Percentiles rank a stretch among this genome's conserved stretches.
Evolutionary conservation across 2,329 filamentous ascomycete genomes (phyloP).

Genomic region (Ascosphaera acerosa): DNA sequence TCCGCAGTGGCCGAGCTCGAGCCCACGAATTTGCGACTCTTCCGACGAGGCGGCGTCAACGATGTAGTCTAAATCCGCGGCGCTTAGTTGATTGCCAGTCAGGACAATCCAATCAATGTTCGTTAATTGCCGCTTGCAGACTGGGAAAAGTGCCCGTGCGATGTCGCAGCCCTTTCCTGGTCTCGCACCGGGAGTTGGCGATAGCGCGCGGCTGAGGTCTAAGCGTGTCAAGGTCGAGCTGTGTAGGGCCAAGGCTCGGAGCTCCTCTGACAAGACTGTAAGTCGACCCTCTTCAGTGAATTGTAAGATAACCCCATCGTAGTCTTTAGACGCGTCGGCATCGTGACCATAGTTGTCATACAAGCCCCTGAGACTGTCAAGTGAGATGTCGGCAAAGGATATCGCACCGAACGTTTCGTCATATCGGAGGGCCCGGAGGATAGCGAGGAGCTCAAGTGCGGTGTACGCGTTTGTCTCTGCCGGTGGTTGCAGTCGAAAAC

Average conservation of each 20-base stretch:
- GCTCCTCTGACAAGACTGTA: constrained; percentile 40
- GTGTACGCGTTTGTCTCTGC: constrained; percentile 29
- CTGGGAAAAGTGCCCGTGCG: constrained; percentile 40
- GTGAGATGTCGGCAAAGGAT: constrained; percentile 37
- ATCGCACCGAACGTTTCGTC: constrained; percentile 43
- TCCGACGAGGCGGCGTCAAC: constrained; percentile 42
- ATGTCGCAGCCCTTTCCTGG: constrained; percentile 42
- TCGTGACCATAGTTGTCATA: constrained; percentile 35
- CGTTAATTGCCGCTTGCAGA: constrained; percentile 40
- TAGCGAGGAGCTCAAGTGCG: constrained; percentile 37
- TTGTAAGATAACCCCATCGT: constrained; percentile 29
- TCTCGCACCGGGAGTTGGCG: constrained; percentile 24
- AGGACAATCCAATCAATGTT: constrained; percentile 46
- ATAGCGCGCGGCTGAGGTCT: constrained; percentile 39
- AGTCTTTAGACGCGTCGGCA: constrained; percentile 33
- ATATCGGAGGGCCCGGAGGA: constrained; percentile 43
- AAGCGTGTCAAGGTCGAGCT: constrained; percentile 36
- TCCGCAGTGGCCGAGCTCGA: constrained; percentile 40
- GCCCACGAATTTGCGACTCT: constrained; percentile 36
- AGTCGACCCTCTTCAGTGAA: constrained; percentile 27
- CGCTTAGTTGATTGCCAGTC: constrained; percentile 42
- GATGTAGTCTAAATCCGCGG: constrained; percentile 39
- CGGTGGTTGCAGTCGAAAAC: constrained; percentile 37
- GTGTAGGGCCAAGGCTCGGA: constrained; percentile 40
- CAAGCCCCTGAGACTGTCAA: constrained; percentile 38